Evolutionary conservation across 176 grass and related monocot species (phyloP), one percentile per base, ranked within the genome.

Genomic region (Panicum miliaceum): DNA sequence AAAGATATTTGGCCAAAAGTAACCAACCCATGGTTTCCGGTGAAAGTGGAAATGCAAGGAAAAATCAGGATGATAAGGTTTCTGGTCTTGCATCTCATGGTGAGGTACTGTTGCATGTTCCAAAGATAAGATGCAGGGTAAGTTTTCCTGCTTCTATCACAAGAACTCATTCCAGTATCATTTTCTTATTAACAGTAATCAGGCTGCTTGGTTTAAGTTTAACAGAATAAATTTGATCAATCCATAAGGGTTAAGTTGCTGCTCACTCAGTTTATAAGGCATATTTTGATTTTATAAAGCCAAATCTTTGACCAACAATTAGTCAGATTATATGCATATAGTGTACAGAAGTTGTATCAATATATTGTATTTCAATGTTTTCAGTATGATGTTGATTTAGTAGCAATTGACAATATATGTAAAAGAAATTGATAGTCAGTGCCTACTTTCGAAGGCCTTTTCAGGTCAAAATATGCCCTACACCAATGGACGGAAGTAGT

Each of bases 91-190:
- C 79, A 75, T 86, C 62, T n/a, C 86, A 88, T 54, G 82, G 67
- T 70, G 96, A 95, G 72, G 77, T 80, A 79, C 54, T 69, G 64
- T 84, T 94, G 75, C 59, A 85, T 85, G 79, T 81, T 84, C 96
- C 89, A 26, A 98, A 99, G 78, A 93, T 99, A 77, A 93, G 93
- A 83, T 99, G 96, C 54, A 85, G 93, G 81, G 96, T 99, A 81
- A 94, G 29, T 83, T 89, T 95, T 87, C 23, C 54, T 94, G 61
- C 84, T 64, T 64, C 48, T 79, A 75, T 84, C 35, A 53, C 29
- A 34, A 35, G 12, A 59, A 83, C 53, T 84, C 72, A 64, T 84
- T 88, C 62, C 29, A 75, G 35, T 79, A 83, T 82, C 63, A 6
- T 81, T 72, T 73, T 76, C 64, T 84, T 72, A 63, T 27, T 58